Evolutionary conservation across 2,329 filamentous ascomycete species (phyloP).

Genomic region (Aspergillus ibericus): DNA sequence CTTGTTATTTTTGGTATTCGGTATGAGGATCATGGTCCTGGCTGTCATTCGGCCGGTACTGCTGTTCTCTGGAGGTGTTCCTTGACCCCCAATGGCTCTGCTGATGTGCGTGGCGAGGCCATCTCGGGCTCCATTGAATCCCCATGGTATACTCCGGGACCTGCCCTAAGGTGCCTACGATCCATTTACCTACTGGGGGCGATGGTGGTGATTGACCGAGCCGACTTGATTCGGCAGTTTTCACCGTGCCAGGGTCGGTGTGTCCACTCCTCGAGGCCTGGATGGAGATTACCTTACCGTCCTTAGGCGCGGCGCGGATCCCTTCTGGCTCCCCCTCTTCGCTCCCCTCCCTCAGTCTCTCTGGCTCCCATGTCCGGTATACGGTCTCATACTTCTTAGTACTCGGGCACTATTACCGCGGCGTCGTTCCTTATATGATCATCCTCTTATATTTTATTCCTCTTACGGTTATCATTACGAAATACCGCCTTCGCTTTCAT

Average conservation of each 20-base stretch:
- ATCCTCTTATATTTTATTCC: constrained; percentile 7
- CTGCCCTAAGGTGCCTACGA: not conserved
- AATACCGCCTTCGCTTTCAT: constrained; percentile 6
- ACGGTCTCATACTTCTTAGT: not conserved
- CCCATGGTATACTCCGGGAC: not conserved
- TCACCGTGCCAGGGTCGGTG: constrained; percentile 7
- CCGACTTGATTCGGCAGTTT: not conserved
- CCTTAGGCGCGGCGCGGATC: constrained; percentile 6
- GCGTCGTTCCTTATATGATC: constrained; percentile 5
- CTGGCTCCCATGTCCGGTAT: not conserved
- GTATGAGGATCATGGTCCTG: not conserved
- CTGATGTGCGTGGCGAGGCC: not conserved
- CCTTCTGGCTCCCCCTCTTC: not conserved
- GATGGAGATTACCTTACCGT: constrained; percentile 8
- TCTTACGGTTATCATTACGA: not conserved
- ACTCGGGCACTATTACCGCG: not conserved
- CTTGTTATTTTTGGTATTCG: not conserved
- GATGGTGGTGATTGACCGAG: not conserved
- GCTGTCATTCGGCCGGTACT: not conserved
- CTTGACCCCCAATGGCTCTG: not conserved
- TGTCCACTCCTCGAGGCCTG: constrained; percentile 7
- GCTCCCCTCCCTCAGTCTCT: not conserved
- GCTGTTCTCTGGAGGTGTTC: too few relatives aligned
- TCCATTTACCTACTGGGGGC: not conserved
- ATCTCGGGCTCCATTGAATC: not conserved